Evolutionary conservation across 176 grass and related monocot species (phyloP).

Genomic region (Carex parvula): DNA sequence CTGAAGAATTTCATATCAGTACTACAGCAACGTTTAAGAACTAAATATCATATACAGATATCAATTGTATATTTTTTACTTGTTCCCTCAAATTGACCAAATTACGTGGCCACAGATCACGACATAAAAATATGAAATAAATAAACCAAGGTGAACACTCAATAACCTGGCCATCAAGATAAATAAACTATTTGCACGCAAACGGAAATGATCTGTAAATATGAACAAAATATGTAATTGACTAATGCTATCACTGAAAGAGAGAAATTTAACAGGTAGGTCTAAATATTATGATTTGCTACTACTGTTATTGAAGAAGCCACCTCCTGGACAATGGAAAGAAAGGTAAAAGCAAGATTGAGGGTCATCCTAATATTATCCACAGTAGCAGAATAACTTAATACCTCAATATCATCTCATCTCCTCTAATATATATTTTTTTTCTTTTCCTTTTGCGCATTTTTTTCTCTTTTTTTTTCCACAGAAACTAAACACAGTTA

Average conservation of each 20-base stretch:
- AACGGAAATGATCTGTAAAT: not conserved
- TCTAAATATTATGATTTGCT: not conserved
- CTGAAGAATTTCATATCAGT: not conserved
- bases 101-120: too few species aligned
- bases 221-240: not conserved
- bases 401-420: not conserved
- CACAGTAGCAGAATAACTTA: slow-evolving; percentile 2
- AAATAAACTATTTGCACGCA: not conserved
- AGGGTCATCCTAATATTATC: slow-evolving; percentile 5
- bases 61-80: not conserved
- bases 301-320: not conserved
- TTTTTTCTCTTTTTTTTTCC: slow-evolving; percentile 15
- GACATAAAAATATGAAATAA: too few species aligned
- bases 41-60: not conserved
- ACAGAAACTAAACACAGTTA: slow-evolving; percentile 16
- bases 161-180: not conserved
- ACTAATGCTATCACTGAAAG: not conserved
- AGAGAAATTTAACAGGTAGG: not conserved
- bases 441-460: not conserved
- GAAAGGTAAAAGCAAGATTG: not conserved
- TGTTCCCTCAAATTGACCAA: not conserved
- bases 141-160: not conserved
- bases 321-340: not conserved
- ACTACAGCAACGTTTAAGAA: not conserved
- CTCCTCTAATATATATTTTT: slow-evolving; percentile 12